phyloP scores from a whole-genome alignment of 306 rosid species.

The Trifolium pratense region DNA sequence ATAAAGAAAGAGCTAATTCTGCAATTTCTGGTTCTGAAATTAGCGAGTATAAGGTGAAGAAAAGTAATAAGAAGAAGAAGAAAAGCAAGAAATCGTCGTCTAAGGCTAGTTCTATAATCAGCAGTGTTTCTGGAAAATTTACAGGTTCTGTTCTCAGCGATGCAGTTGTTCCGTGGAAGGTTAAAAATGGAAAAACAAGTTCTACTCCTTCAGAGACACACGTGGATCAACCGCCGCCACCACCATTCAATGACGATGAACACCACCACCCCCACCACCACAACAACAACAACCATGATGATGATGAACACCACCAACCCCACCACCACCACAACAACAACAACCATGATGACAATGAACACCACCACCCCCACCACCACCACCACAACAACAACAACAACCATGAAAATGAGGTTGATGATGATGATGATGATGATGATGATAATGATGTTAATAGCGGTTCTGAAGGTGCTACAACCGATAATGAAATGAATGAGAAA shows the following conservation, averaged over 20 bases:
- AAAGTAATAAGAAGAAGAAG: constrained; percentile 2
- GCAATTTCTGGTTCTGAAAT: constrained; percentile 48
- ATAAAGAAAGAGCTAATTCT: constrained; percentile 46
- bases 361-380: not conserved
- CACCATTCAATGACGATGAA: not conserved
- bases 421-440: not conserved
- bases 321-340: not conserved
- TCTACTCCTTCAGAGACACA: not conserved
- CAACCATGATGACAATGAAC: not conserved
- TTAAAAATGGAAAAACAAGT: constrained; percentile 42
- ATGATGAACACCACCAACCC: not conserved
- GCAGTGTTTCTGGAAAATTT: constrained; percentile 26
- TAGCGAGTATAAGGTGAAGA: not conserved
- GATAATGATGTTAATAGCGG: not conserved
- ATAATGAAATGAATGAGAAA: not conserved
- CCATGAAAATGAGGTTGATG: not conserved
- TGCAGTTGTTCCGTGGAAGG: constrained; percentile 35
- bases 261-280: not conserved
- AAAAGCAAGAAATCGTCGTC: constrained; percentile 30
- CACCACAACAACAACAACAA: no score
- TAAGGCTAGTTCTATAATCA: constrained; percentile 43
- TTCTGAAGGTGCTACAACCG: not conserved
- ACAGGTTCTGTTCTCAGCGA: constrained; percentile 42
- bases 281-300: not conserved
- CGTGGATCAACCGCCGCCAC: not conserved